Evolutionary conservation across 2,329 filamentous ascomycete species (phyloP).

Genomic region (Hypoxylon sp.): DNA sequence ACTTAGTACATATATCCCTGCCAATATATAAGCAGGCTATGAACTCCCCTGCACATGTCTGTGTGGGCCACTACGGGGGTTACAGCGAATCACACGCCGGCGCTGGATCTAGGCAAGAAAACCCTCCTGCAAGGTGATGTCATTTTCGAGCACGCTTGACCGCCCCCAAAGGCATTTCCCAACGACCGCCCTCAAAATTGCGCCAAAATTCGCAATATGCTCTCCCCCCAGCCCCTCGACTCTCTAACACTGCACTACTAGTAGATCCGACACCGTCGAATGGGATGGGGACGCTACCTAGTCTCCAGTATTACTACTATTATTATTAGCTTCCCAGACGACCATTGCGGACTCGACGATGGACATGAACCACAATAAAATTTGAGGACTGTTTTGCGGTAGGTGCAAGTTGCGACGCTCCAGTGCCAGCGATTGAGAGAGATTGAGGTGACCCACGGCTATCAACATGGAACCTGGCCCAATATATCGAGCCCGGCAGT

Average conservation of each 20-base stretch:
- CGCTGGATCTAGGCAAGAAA: slow-evolving; percentile 35
- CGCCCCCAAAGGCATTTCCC: slow-evolving; percentile 41
- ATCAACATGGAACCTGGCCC: slow-evolving; percentile 34
- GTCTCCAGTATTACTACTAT: slow-evolving; percentile 31
- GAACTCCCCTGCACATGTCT: slow-evolving; percentile 35
- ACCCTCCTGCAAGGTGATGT: slow-evolving; percentile 38
- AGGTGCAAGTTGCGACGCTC: slow-evolving; percentile 30
- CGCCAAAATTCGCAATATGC: slow-evolving; percentile 43
- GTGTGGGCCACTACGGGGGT: slow-evolving; percentile 30
- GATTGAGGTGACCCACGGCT: slow-evolving; percentile 25
- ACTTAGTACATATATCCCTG: slow-evolving; percentile 30
- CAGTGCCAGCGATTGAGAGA: slow-evolving; percentile 19
- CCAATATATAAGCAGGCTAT: slow-evolving; percentile 40
- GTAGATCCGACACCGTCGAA: slow-evolving; percentile 36
- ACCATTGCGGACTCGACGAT: slow-evolving; percentile 26
- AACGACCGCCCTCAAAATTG: slow-evolving; percentile 42
- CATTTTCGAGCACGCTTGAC: slow-evolving; percentile 40
- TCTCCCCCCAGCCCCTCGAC: slow-evolving; percentile 24
- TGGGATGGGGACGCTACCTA: slow-evolving; percentile 11
- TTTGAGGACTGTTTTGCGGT: slow-evolving; percentile 22
- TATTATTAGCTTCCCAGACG: slow-evolving; percentile 23
- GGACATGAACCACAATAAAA: slow-evolving; percentile 23
- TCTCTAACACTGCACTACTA: neutral
- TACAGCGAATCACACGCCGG: slow-evolving; percentile 17
- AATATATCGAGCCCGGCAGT: slow-evolving; percentile 41